A percentile compares a stretch with the other conserved stretches of the same genome.
phyloP scores from a whole-genome alignment of 805 yeast species.

The Ogataea dorogensis region DNA sequence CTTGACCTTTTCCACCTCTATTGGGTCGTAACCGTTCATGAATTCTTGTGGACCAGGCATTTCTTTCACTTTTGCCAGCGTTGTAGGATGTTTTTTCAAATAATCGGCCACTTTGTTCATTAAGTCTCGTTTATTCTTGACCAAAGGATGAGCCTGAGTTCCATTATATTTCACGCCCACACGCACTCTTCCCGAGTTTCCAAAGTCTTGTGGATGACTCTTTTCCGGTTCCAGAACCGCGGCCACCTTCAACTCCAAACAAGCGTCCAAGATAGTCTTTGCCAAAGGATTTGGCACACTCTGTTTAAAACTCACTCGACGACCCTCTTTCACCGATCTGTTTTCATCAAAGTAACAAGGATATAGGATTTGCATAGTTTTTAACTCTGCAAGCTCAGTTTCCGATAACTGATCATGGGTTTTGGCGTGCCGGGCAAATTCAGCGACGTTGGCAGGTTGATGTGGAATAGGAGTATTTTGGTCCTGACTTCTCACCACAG shows the following conservation, averaged over 20 bases:
- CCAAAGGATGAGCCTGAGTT: slow-evolving; percentile 32
- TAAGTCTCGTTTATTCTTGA: slow-evolving; percentile 62
- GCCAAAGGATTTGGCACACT: slow-evolving; percentile 91
- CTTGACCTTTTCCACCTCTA: slow-evolving; percentile 70
- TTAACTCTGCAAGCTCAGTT: slow-evolving; percentile 63
- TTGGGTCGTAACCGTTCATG: slow-evolving; percentile 47
- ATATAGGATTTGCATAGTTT: slow-evolving; percentile 70
- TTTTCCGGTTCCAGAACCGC: slow-evolving; percentile 73
- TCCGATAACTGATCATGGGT: slow-evolving; percentile 37
- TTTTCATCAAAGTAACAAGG: slow-evolving; percentile 89
- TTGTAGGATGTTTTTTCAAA: slow-evolving; percentile 67
- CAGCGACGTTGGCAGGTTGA: no score
- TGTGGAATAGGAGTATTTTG: no score
- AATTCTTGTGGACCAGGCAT: slow-evolving; percentile 67
- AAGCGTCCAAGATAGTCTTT: slow-evolving; percentile 75
- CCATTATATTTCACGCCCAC: slow-evolving; percentile 59
- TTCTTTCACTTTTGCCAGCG: slow-evolving; percentile 58
- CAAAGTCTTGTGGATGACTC: slow-evolving; percentile 94
- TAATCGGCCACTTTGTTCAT: slow-evolving; percentile 59
- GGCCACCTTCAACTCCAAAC: slow-evolving; percentile 28
- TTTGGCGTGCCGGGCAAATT: slow-evolving; percentile 16
- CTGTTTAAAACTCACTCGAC: slow-evolving; percentile 65
- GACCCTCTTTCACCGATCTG: slow-evolving; percentile 75
- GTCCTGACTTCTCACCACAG: slow-evolving; percentile 37
- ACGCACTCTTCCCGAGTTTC: slow-evolving; percentile 95